Base-by-base conservation (phyloP, 2,329 filamentous ascomycete species). In the Epichloe hybrida region DNA sequence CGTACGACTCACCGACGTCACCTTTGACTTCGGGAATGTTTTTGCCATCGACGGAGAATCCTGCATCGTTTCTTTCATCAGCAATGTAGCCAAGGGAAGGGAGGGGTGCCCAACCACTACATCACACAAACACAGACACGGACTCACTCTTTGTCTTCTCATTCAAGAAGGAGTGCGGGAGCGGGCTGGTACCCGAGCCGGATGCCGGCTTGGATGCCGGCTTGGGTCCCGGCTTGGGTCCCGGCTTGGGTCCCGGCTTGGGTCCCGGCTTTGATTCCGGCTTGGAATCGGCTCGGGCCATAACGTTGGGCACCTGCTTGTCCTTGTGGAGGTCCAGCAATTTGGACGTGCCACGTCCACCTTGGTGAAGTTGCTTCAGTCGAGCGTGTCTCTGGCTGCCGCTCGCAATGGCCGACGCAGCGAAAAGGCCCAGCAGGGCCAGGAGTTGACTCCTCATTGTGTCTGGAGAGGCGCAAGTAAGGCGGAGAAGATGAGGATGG, bases 1-100 rank as follows among this genome's bases (percentile, higher is more conserved):
- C 70, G 59, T 80, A 81, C 0, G 73, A 77, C 62, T 80, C 76
- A 51, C 73, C 72, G 47, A 83, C 68, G 53, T 86, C 80, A 56
- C 82, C 86, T 48, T 75, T 63, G 3, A 86, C 79, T 15, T 83
- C 78, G 2, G 83, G 83, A 50, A 86, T 72, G 1, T 68, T 71
- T 1, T 70, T 73, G 34, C 82, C 77, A 60, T 85, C 77, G 49
- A 84, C 76, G 41, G 71, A 72, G 55, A 78, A 83, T 53, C 73
- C 80, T 69, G 31, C 65, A 2, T 31, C 8, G 8, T 31, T 31
- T 31, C 9, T 4, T 31, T 31, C 27, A 31, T 31, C 1, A 31
- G 27, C 8, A 31, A 31, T 4, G 27, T 31, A 3, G 27, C 27
- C 27, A 31, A 31, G 27, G 27, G 27, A 0, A 8, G 27, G 27